Evolutionary conservation across 139 green algal genomes (phyloP).

Genomic region (Ettlia oleoabundans): DNA sequence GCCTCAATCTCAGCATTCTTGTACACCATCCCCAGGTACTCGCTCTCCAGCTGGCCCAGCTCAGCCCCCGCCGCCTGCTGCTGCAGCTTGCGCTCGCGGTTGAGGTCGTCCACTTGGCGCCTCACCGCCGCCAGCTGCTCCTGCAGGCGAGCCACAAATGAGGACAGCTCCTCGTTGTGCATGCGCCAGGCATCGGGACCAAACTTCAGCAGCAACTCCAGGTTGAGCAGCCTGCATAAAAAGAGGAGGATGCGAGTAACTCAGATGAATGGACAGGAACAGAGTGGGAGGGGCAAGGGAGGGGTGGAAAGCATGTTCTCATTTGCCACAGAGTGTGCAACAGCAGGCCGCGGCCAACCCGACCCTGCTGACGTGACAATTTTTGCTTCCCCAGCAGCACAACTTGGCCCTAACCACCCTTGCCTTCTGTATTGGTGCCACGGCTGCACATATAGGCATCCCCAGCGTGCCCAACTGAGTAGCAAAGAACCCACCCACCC

Average conservation of each 20-base stretch:
- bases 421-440: no score
- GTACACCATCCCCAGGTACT: constrained; percentile 56
- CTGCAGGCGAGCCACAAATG: constrained; percentile 22
- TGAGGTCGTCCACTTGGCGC: constrained; percentile 63
- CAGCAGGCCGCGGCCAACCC: no score
- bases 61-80: constrained; percentile 58
- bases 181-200: constrained; percentile 71
- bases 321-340: no score
- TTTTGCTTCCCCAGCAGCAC: neutral
- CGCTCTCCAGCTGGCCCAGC: constrained; percentile 40
- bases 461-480: no score
- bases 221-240: constrained; percentile 67
- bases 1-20: constrained; percentile 74
- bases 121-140: constrained; percentile 47
- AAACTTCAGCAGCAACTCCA: constrained; percentile 82
- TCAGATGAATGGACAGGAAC: no score
- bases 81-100: constrained; percentile 84
- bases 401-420: no score
- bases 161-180: constrained; percentile 52
- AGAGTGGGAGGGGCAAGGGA: no score
- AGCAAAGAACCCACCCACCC: no score
- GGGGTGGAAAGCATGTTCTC: no score
- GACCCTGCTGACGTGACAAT: no score
- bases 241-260: no score
- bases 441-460: neutral